Evolutionary conservation across 805 yeast genomes (phyloP).

Genomic region (Candida ponderosae): DNA sequence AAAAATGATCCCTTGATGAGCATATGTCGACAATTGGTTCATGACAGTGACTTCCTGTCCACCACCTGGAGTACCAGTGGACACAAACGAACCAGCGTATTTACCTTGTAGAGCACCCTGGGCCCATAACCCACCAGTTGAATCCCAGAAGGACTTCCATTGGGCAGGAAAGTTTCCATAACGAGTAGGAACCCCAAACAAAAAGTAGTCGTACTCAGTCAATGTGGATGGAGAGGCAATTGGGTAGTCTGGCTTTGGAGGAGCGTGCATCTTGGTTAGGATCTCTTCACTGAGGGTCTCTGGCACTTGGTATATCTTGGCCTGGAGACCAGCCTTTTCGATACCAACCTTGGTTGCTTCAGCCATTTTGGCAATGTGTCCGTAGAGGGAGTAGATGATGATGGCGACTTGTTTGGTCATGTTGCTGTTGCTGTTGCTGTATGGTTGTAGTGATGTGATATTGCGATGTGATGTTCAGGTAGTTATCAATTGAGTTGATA

Average conservation of each 20-base stretch:
- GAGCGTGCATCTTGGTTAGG: slow-evolving; percentile 54
- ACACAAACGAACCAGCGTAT: slow-evolving; percentile 58
- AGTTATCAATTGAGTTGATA: not conserved
- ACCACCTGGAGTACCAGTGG: slow-evolving; percentile 64
- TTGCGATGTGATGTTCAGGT: slow-evolving; percentile 5
- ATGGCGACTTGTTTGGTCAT: slow-evolving; percentile 38
- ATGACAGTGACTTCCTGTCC: slow-evolving; percentile 64
- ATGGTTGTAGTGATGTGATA: slow-evolving; percentile 15
- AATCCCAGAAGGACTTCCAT: slow-evolving; percentile 62
- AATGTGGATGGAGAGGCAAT: slow-evolving; percentile 47
- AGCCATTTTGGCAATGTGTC: slow-evolving; percentile 64
- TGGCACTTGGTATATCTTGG: slow-evolving; percentile 65
- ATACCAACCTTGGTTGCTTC: slow-evolving; percentile 59
- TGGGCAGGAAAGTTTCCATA: slow-evolving; percentile 68
- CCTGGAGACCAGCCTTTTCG: slow-evolving; percentile 55
- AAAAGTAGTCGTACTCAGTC: slow-evolving; percentile 53
- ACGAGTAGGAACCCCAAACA: slow-evolving; percentile 73
- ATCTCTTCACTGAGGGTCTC: slow-evolving; percentile 62
- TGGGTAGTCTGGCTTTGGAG: slow-evolving; percentile 45
- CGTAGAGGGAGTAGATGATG: slow-evolving; percentile 70
- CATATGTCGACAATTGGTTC: slow-evolving; percentile 44
- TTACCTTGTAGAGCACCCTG: slow-evolving; percentile 57
- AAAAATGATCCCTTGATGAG: slow-evolving; percentile 66
- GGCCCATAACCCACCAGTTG: slow-evolving; percentile 68
- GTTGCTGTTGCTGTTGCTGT: too few relatives aligned